A percentile compares a stretch with the other conserved stretches of the same genome.
These are phyloP conservation scores for Pseudogymnoascus sp. DNA, from an alignment of 2,329 filamentous ascomycete species.

Conservation along the genomic window DNA sequence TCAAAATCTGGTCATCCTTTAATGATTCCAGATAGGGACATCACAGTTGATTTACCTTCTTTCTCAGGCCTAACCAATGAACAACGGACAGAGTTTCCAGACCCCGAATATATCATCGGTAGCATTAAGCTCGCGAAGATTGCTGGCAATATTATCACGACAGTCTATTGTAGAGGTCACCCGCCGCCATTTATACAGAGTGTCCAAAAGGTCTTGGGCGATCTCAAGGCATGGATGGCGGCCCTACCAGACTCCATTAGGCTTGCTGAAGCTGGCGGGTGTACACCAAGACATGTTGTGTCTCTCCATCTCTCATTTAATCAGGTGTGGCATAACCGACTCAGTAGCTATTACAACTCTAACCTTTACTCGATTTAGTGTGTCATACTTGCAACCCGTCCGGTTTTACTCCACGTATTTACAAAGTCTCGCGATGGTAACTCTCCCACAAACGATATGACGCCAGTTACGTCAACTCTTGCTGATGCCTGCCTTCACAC, in stretches of 20 bases:
- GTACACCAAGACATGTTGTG: conserved; percentile 18
- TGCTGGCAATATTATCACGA: conserved; percentile 24
- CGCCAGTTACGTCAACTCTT: conserved; percentile 27
- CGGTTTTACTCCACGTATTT: not conserved
- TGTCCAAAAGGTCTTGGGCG: conserved; percentile 30
- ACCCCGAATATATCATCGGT: conserved; percentile 30
- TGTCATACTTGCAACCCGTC: not conserved
- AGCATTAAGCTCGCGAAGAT: conserved; percentile 33
- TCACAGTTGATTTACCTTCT: conserved; percentile 35
- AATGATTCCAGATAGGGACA: conserved; percentile 40
- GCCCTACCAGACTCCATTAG: conserved; percentile 28
- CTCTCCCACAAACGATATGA: not conserved
- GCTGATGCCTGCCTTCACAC: conserved; percentile 38
- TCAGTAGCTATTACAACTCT: not conserved
- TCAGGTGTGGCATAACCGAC: not conserved
- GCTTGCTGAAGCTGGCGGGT: conserved; percentile 28
- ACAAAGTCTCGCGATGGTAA: not conserved
- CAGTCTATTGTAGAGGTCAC: conserved; percentile 11
- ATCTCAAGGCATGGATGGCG: conserved; percentile 31
- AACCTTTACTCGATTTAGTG: not conserved
- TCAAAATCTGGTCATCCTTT: conserved; percentile 41
- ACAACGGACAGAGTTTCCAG: conserved; percentile 29
- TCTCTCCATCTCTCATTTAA: not conserved
- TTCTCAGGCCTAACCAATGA: conserved; percentile 25
- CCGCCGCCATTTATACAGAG: conserved; percentile 18